Evolutionary conservation across 2,329 filamentous ascomycete genomes (phyloP).

Genomic region (Neodidymelliopsis sp.): DNA sequence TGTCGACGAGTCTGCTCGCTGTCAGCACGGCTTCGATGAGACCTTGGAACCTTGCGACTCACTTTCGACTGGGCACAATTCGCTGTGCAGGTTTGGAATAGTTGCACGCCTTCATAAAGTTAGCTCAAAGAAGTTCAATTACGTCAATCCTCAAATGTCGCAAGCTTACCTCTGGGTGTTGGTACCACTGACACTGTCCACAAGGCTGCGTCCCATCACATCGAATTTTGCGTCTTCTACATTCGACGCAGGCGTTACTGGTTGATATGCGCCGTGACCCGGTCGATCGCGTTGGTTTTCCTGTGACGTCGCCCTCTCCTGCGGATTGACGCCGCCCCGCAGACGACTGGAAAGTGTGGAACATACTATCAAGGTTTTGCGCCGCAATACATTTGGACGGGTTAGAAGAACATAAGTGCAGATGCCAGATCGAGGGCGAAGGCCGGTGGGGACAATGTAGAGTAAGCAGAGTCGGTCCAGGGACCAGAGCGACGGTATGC

Average conservation of each 20-base stretch:
- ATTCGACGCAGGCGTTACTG: constrained; percentile 74
- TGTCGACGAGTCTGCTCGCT: constrained; percentile 64
- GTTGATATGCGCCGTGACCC: constrained; percentile 56
- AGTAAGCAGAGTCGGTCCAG: constrained; percentile 10
- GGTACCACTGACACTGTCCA: constrained; percentile 82
- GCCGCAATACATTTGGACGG: constrained; percentile 7
- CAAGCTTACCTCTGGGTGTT: constrained; percentile 67
- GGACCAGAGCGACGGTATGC: constrained; percentile 21
- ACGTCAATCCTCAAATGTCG: not conserved
- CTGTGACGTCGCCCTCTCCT: constrained; percentile 43
- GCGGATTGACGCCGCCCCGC: constrained; percentile 42
- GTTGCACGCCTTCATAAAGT: constrained; percentile 63
- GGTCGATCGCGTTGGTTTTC: constrained; percentile 46
- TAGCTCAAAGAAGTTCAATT: not conserved
- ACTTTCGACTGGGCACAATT: constrained; percentile 81
- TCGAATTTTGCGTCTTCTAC: constrained; percentile 81
- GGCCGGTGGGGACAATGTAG: constrained; percentile 15
- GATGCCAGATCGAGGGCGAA: constrained; percentile 14
- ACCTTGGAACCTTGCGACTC: constrained; percentile 42
- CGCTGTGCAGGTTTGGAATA: constrained; percentile 83
- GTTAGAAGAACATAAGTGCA: constrained; percentile 15
- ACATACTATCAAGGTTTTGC: constrained; percentile 45
- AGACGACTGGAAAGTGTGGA: constrained; percentile 55
- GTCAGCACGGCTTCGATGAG: constrained; percentile 59
- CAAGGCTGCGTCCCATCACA: constrained; percentile 85